Evolutionary conservation across 2,329 filamentous ascomycete species (phyloP), one percentile per base, ranked within the genome.

Genomic region (Claviceps lovelessii): DNA sequence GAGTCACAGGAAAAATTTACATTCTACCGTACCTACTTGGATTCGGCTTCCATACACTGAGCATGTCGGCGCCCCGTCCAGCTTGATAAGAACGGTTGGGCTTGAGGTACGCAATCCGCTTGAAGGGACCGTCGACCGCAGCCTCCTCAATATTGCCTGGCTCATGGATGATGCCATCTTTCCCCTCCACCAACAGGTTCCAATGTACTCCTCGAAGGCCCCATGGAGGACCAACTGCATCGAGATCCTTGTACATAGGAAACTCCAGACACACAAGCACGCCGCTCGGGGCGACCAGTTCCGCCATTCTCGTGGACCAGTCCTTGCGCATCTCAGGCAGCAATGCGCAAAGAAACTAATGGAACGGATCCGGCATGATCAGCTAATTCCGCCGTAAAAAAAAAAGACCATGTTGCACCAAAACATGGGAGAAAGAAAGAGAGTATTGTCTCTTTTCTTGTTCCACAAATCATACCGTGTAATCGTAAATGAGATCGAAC

Each of bases 181-280:
- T 49, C 23, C 55, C 55, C 55, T 47, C 41, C 13, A 52, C 55
- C 19, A 56, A 37, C 33, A 56, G 44, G 17, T 54, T 54, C 55
- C 52, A 56, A 19, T 54, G 48, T 1, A 56, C 52, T 10, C 55
- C 51, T 15, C 49, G 42, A 13, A 56, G 47, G 17, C 55, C 55
- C 52, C 55, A 56, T 19, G 55, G 55, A 1, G 39, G 39, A 41
- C 55, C 55, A 35, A 37, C 44, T n/a, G 55, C 39, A 5, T 17
- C 15, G 39, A 41, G 39, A 8, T 41, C 17, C 39, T 41, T 41
- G 39, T 41, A 41, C 39, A 41, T 41, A 17, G 39, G 39, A 8
- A 41, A 41, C 39, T 41, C 39, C 15, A 41, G 39, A n/a, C 39
- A 41, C 39, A 41, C 39, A 41, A 41, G 39, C 39, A 41, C 39